phyloP scores from a whole-genome alignment of 1,139 yeast species.

The Candida anutae region DNA sequence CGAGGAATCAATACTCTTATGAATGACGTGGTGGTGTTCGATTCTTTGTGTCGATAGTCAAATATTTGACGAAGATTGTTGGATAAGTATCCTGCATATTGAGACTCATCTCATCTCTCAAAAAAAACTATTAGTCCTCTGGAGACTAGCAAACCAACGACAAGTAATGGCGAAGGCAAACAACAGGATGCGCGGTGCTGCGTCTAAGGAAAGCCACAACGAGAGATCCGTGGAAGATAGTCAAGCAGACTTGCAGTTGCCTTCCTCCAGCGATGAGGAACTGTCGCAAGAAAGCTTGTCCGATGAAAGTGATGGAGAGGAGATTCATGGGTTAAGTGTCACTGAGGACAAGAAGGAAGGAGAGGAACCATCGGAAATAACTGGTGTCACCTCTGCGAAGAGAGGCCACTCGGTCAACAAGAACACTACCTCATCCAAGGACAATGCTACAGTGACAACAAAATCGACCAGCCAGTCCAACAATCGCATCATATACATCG shows the following conservation, averaged over 20 bases:
- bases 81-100: no score
- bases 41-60: no score
- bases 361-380: slow-evolving; percentile 7
- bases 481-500: slow-evolving; percentile 62
- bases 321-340: slow-evolving; percentile 17
- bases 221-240: slow-evolving; percentile 18
- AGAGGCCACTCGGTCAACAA: slow-evolving; percentile 12
- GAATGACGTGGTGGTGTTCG: no score
- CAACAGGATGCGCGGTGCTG: slow-evolving; percentile 3
- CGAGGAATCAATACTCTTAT: no score
- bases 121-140: slow-evolving; percentile 6
- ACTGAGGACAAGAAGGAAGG: slow-evolving; percentile 13
- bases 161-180: slow-evolving; percentile 5
- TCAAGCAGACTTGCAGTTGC: slow-evolving; percentile 25
- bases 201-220: slow-evolving; percentile 6
- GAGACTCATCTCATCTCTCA: background rate
- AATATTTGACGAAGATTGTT: no score
- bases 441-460: slow-evolving; percentile 9
- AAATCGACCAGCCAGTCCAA: slow-evolving; percentile 5
- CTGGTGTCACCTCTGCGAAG: slow-evolving; percentile 6
- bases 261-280: slow-evolving; percentile 18
- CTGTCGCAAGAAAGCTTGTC: slow-evolving; percentile 7
- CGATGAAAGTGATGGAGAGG: slow-evolving; percentile 15
- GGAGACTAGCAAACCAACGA: slow-evolving; percentile 3
- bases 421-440: slow-evolving; percentile 18